A percentile compares a stretch with the other conserved stretches of the same genome.
These are phyloP conservation scores for Coemansia sp. DNA, from an alignment of 192 early-diverging fungal genomes.

Conservation along the genomic window DNA sequence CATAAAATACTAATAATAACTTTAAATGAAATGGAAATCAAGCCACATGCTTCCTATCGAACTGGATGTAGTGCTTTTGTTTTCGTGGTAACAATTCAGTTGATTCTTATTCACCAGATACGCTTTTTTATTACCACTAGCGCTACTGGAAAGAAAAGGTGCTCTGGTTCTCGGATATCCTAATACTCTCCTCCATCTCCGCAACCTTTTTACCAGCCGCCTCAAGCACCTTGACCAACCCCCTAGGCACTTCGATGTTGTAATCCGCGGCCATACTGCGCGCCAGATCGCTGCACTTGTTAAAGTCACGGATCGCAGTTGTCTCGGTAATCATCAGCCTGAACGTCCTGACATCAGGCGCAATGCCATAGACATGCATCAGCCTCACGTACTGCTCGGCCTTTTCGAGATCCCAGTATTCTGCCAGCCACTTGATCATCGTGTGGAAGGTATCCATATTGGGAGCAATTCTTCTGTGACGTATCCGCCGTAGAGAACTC, in stretches of 20 bases:
- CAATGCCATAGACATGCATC: constrained; percentile 22
- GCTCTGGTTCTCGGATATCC: constrained; percentile 9
- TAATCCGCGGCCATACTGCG: constrained; percentile 10
- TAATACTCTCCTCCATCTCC: constrained; percentile 34
- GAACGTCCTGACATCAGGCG: constrained; percentile 19
- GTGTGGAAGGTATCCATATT: constrained; percentile 28
- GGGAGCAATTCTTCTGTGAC: constrained; percentile 1
- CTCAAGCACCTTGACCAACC: constrained; percentile 14
- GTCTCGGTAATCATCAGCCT: constrained; percentile 21
- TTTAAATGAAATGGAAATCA: no score
- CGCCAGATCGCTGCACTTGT: constrained; percentile 16
- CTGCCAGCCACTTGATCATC: constrained; percentile 39
- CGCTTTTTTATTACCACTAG: no score
- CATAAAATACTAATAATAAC: no score
- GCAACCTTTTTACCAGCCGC: constrained; percentile 4
- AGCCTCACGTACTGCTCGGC: constrained; percentile 15
- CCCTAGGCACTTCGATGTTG: background rate
- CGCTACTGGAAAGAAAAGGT: background rate
- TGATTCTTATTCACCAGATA: no score
- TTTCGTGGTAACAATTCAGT: no score
- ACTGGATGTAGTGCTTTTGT: no score
- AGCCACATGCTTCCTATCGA: no score
- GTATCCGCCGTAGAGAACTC: background rate
- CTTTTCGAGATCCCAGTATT: constrained; percentile 43
- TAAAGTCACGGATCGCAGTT: constrained; percentile 18